These are phyloP conservation scores for Russula virescens DNA, from an alignment of 768 basidiomycete genomes.

Conservation along the genomic window DNA sequence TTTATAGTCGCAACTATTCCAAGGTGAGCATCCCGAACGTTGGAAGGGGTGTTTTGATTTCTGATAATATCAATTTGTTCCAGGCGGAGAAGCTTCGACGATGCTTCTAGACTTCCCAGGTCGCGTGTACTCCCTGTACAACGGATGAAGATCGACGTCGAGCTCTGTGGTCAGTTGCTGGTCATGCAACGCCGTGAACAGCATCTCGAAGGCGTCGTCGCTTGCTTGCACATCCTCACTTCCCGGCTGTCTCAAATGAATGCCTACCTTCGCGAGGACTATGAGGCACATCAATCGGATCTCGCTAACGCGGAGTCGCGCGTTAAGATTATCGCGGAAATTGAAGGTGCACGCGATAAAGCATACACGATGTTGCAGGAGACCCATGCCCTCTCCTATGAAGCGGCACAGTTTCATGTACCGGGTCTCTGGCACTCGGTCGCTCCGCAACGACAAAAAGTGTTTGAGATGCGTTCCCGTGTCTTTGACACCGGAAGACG, in stretches of 20 bases:
- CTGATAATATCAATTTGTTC: conserved; percentile 10
- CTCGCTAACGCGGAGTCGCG: conserved; percentile 44
- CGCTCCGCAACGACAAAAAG: conserved; percentile 52
- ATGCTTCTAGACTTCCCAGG: conserved; percentile 44
- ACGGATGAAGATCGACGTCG: conserved; percentile 73
- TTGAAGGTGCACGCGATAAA: conserved; percentile 45
- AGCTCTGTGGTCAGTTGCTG: conserved; percentile 67
- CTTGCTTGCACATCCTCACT: conserved; percentile 54
- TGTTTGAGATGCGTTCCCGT: conserved; percentile 58
- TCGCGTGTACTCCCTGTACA: conserved; percentile 49
- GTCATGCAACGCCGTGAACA: conserved; percentile 61
- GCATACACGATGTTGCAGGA: conserved; percentile 54
- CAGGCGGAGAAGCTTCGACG: conserved; percentile 64
- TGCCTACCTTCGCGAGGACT: conserved; percentile 50
- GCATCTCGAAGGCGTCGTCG: conserved; percentile 59
- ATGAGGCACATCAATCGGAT: conserved; percentile 45
- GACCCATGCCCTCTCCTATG: conserved; percentile 63
- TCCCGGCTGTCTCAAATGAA: conserved; percentile 49
- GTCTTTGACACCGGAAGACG: conserved; percentile 60
- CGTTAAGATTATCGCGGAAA: conserved; percentile 43
- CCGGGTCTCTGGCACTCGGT: conserved; percentile 64
- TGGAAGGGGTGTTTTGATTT: not conserved
- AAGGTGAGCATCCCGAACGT: conserved; percentile 1
- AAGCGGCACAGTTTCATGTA: conserved; percentile 61
- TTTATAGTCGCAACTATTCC: not conserved